Base-by-base conservation (phyloP, 139 green algal species). In the Chlamydomonas eustigma region DNA sequence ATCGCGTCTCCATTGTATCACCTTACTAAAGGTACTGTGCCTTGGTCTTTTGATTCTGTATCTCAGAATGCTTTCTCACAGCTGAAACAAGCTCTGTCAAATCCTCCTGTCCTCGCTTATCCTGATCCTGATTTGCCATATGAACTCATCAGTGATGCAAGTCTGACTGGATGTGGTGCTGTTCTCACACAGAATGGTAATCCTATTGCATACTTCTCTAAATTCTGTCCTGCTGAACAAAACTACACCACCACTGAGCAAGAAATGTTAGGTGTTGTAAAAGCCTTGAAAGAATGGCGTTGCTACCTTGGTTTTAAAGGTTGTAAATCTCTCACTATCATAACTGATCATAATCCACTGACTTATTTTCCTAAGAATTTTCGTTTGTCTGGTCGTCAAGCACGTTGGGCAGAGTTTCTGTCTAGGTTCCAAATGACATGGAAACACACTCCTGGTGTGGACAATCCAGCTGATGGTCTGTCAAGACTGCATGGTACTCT, bases 231-330 rank as follows among this genome's bases (percentile, higher is more conserved):
- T 18, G 75, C 84, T 32, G 75, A 91, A 52, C 32, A 8, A 1
- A 84, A 84, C 37, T 93, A 91, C 69, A 39, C 73, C 0, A 80
- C 73, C 6, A 63, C 35, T 30, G 84, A 89, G 8, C 81, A 83
- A 6, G 81, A 91, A n/a, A 39, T 87, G 34, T 37, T 89, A 0
- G 88, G 67, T 22, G 73, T 90, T 24, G 66, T 85, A 1, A 24
- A 76, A 4, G 68, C 77, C 0, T 25, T 85, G 0, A 38, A 73
- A 3, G 1, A 81, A n/a, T 90, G 81, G 85, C 36, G 83, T 3
- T 74, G 73, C 35, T 88, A 87, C 32, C 39, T 89, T 0, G 50
- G n/a, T n/a, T n/a, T n/a, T n/a, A n/a, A 80, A 8, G 78, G 78
- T 39, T 1, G n/a, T 78, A 28, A 70, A 38, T 3, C 44, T 18